Conservation (phyloP, 805 yeast genomes). For the Wickerhamiella shivajii region DNA sequence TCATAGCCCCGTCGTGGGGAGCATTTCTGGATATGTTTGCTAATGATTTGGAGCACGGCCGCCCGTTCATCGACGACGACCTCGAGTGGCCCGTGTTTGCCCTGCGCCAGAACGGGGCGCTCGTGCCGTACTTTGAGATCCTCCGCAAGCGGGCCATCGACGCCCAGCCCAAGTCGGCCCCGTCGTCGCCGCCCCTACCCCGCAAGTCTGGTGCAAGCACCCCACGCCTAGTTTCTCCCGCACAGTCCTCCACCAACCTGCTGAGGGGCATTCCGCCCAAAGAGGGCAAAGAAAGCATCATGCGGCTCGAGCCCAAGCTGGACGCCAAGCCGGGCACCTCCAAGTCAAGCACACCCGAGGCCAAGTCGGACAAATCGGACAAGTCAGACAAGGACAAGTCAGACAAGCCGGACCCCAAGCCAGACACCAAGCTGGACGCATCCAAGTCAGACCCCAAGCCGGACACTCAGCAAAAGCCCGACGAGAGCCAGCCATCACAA, state of each 20-base stretch:
- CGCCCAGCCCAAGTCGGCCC: constrained; percentile 7
- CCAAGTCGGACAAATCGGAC: constrained; percentile 10
- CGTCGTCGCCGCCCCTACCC: constrained; percentile 1
- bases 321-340: background rate
- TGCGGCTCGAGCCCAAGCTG: background rate
- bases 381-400: constrained; percentile 7
- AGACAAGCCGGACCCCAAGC: background rate
- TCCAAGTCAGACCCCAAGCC: constrained; percentile 1
- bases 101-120: constrained; percentile 51
- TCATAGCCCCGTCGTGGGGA: constrained; percentile 78
- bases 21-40: constrained; percentile 72
- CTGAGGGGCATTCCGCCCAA: constrained; percentile 3
- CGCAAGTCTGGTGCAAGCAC: constrained; percentile 8
- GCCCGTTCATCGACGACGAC: constrained; percentile 54
- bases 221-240: constrained; percentile 14
- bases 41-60: constrained; percentile 75
- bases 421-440: background rate
- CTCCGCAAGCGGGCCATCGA: constrained; percentile 23
- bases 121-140: constrained; percentile 50
- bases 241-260: constrained; percentile 10
- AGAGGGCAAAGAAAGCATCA: constrained; percentile 3
- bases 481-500: background rate
- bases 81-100: constrained; percentile 42
- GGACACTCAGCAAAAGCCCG: constrained; percentile 1
- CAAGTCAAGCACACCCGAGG: background rate